phyloP scores from a whole-genome alignment of 768 basidiomycete species.

The Chalciporus chontae region DNA sequence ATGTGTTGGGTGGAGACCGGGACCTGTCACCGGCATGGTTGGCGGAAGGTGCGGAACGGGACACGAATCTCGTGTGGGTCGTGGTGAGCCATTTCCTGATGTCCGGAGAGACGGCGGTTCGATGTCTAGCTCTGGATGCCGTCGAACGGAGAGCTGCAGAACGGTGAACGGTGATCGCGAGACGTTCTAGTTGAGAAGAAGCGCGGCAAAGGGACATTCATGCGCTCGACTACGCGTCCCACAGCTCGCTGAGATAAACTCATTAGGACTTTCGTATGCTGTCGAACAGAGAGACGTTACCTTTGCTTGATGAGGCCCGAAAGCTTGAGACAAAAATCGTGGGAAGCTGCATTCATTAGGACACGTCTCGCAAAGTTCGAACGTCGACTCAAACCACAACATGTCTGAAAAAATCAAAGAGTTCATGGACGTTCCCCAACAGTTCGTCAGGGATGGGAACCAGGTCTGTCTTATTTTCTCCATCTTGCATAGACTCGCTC shows the following conservation, averaged over 20 bases:
- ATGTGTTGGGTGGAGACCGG: conserved; percentile 15
- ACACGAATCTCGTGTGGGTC: conserved; percentile 7
- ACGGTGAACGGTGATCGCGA: conserved; percentile 25
- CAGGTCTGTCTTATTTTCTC: conserved; percentile 52
- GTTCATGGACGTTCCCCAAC: conserved; percentile 86
- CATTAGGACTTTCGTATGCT: conserved; percentile 1
- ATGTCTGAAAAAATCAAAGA: conserved; percentile 94
- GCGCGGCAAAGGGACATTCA: conserved; percentile 58
- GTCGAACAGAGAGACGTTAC: conserved; percentile 11
- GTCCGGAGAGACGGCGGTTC: conserved; percentile 6
- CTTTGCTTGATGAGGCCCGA: conserved; percentile 5
- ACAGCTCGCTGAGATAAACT: conserved; percentile 4
- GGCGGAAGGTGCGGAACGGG: background rate
- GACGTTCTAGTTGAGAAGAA: conserved; percentile 31
- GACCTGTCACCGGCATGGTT: conserved; percentile 6
- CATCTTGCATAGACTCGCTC: conserved; percentile 1
- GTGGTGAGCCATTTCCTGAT: conserved; percentile 23
- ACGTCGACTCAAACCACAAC: conserved; percentile 19
- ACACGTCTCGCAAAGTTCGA: conserved; percentile 27
- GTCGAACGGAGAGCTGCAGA: conserved; percentile 8
- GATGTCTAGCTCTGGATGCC: conserved; percentile 6
- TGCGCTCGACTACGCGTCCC: conserved; percentile 33
- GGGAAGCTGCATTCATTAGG: conserved; percentile 19
- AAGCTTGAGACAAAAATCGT: conserved; percentile 16
- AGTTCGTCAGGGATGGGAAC: conserved; percentile 90